These are phyloP conservation scores for Termitomyces sp. DNA, from an alignment of 768 basidiomycete species.

Conservation along the genomic window DNA sequence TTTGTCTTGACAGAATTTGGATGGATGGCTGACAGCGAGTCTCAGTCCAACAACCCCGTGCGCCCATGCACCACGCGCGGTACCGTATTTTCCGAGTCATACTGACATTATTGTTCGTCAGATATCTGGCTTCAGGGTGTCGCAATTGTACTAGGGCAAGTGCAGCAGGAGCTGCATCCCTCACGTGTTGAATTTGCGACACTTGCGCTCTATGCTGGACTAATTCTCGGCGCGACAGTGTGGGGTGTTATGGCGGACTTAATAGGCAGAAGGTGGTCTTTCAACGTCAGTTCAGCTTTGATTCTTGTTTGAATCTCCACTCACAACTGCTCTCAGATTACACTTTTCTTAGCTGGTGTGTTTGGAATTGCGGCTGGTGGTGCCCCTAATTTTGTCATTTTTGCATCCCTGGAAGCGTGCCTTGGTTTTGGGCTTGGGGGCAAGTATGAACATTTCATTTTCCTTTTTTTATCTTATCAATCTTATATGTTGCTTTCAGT, in stretches of 20 bases:
- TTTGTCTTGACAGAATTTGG: conserved; percentile 43
- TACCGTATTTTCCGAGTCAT: too few relatives aligned
- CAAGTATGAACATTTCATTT: conserved; percentile 37
- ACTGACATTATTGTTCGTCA: too few relatives aligned
- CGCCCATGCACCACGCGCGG: too few relatives aligned
- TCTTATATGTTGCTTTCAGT: conserved; percentile 21
- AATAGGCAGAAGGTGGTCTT: conserved; percentile 41
- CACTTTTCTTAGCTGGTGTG: conserved; percentile 36
- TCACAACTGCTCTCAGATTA: too few relatives aligned
- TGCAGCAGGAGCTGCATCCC: conserved; percentile 41
- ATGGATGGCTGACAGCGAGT: conserved; percentile 47
- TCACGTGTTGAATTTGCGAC: conserved; percentile 39
- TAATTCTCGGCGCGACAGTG: conserved; percentile 50
- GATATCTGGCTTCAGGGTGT: too few relatives aligned
- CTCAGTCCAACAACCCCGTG: too few relatives aligned
- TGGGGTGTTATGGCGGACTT: too few relatives aligned
- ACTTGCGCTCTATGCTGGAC: too few relatives aligned
- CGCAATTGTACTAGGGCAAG: too few relatives aligned
- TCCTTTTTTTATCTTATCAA: conserved; percentile 16
- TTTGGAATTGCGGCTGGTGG: conserved; percentile 50
- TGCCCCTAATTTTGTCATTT: conserved; percentile 41
- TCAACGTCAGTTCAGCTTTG: conserved; percentile 26
- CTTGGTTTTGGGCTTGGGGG: too few relatives aligned
- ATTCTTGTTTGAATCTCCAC: background rate
- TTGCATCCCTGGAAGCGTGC: conserved; percentile 42